Conservation (phyloP, 345 rosid genomes). For the Citrus sinensis region DVS_A1.0 CM039163.1:49800001-49800500, state of each 20-base stretch:
- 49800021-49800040: neutral
- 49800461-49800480: conserved; percentile 99
- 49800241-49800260: neutral
- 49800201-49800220: neutral
- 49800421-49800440: conserved; percentile 9
- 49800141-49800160: conserved; percentile 95
- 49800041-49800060: neutral
- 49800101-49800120: conserved; percentile 71
- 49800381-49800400: neutral
- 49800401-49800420: neutral
- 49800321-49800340: conserved; percentile 95
- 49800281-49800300: conserved; percentile 64
- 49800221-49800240: neutral
- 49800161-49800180: conserved; percentile 96
- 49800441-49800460: conserved; percentile 77
- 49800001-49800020: neutral
- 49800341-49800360: neutral
- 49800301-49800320: conserved; percentile 93
- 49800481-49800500: conserved; percentile 95
- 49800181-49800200: conserved; percentile 31
- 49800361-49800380: neutral
- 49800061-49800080: conserved; percentile 48
- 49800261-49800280: neutral
- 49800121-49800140: conserved; percentile 89
- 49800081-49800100: conserved; percentile 89